These are phyloP conservation scores for Pleurotus citrinopileatus DNA, from an alignment of 768 basidiomycete genomes.

Conservation along the genomic window DNA sequence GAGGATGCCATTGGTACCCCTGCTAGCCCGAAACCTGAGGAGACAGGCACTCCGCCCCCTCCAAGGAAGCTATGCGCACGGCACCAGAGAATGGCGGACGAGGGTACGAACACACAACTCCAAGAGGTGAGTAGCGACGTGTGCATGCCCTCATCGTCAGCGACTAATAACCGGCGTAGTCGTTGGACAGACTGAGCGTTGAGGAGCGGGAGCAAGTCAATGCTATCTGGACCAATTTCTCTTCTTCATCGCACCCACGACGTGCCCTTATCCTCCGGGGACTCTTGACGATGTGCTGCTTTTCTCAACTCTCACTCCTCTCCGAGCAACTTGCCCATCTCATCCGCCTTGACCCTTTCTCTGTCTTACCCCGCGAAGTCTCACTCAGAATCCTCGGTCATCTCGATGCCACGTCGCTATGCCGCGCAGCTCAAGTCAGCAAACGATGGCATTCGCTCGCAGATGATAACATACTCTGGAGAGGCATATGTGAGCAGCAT, in stretches of 20 bases:
- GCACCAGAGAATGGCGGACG: slow-evolving; percentile 96
- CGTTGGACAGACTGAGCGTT: slow-evolving; percentile 84
- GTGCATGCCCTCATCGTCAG: background rate
- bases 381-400: slow-evolving; percentile 81
- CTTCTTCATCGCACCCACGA: slow-evolving; percentile 86
- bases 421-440: slow-evolving; percentile 90
- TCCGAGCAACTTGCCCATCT: slow-evolving; percentile 88
- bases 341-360: slow-evolving; percentile 94
- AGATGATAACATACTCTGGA: slow-evolving; percentile 95
- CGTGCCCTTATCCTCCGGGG: slow-evolving; percentile 95
- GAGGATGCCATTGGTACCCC: slow-evolving; percentile 40
- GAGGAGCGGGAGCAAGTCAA: slow-evolving; percentile 87
- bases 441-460: slow-evolving; percentile 84
- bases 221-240: slow-evolving; percentile 95
- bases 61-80: slow-evolving; percentile 83
- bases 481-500: slow-evolving; percentile 95
- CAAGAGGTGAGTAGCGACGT: slow-evolving; percentile 63
- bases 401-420: slow-evolving; percentile 91
- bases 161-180: slow-evolving; percentile 44
- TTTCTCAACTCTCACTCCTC: slow-evolving; percentile 95
- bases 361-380: slow-evolving; percentile 87
- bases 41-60: slow-evolving; percentile 21
- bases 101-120: slow-evolving; percentile 87
- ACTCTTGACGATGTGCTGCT: slow-evolving; percentile 98
- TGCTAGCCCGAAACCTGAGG: slow-evolving; percentile 26